Percentiles rank a stretch among this genome's conserved stretches.
phyloP scores from a whole-genome alignment of 1,284 basidiomycete species.

The Stygiomarasmius scandens region DNA sequence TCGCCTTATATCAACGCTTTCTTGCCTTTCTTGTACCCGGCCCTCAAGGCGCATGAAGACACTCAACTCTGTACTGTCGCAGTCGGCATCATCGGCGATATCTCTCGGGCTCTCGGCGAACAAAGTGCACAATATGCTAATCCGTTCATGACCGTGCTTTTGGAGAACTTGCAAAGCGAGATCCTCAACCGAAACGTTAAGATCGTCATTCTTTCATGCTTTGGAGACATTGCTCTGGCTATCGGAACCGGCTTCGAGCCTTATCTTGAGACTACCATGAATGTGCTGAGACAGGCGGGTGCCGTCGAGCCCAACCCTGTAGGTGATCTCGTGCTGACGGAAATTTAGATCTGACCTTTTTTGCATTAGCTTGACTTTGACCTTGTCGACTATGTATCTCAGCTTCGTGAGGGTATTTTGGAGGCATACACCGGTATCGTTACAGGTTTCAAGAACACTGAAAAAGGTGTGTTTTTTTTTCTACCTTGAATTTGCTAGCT shows the following conservation, averaged over 20 bases:
- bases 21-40: constrained; percentile 87
- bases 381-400: constrained; percentile 89
- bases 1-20: constrained; percentile 90
- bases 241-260: constrained; percentile 88
- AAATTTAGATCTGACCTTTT: constrained; percentile 6
- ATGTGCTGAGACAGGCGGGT: constrained; percentile 89
- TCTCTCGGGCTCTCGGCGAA: constrained; percentile 90
- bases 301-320: constrained; percentile 85
- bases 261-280: constrained; percentile 90
- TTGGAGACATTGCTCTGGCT: constrained; percentile 96
- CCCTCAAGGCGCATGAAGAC: constrained; percentile 93
- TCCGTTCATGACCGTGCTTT: constrained; percentile 88
- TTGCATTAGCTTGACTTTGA: constrained; percentile 82
- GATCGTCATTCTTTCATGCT: constrained; percentile 92
- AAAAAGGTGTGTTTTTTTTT: constrained; percentile 54
- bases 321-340: constrained; percentile 30
- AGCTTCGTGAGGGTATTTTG: constrained; percentile 91
- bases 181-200: constrained; percentile 94
- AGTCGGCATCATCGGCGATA: constrained; percentile 94
- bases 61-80: constrained; percentile 95
- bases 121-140: constrained; percentile 82
- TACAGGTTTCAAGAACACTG: constrained; percentile 84
- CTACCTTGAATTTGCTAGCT: background rate
- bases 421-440: constrained; percentile 97
- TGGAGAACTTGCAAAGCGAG: constrained; percentile 92